These are phyloP conservation scores for Thelonectria blattea DNA, from an alignment of 2,329 filamentous ascomycete genomes.

Conservation along the genomic window DNA sequence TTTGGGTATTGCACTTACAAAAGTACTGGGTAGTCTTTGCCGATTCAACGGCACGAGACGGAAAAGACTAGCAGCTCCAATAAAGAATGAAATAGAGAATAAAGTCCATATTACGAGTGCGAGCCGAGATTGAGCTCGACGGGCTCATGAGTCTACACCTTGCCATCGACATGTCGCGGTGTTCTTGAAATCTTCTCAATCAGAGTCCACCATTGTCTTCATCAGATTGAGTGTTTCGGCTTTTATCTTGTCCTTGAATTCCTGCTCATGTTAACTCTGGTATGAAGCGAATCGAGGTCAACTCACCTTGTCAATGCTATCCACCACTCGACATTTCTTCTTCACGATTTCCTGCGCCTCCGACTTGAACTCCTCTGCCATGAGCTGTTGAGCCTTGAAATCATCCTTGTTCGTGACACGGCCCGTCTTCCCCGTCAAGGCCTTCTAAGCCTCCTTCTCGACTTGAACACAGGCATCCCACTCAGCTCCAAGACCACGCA, in stretches of 20 bases:
- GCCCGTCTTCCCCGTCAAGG: slow-evolving; percentile 11
- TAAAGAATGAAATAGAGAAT: slow-evolving; percentile 34
- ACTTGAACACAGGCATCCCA: slow-evolving; percentile 36
- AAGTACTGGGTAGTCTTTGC: slow-evolving; percentile 22
- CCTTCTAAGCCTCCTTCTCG: slow-evolving; percentile 31
- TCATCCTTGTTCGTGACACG: background rate
- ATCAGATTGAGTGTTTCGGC: slow-evolving; percentile 38
- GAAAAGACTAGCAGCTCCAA: slow-evolving; percentile 20
- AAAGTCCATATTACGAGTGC: slow-evolving; percentile 20
- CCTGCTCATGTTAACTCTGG: slow-evolving; percentile 20
- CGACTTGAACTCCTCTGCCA: slow-evolving; percentile 19
- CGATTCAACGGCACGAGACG: slow-evolving; percentile 9
- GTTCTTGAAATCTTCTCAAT: slow-evolving; percentile 3
- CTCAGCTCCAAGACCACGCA: slow-evolving; percentile 31
- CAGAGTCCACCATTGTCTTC: slow-evolving; percentile 33
- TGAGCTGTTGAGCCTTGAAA: background rate
- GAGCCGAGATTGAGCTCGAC: background rate
- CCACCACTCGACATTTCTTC: slow-evolving; percentile 30
- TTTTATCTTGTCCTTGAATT: slow-evolving; percentile 37
- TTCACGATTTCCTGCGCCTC: slow-evolving; percentile 34
- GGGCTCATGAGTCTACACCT: no score
- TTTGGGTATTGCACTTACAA: slow-evolving; percentile 32
- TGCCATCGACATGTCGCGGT: background rate
- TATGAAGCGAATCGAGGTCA: no score
- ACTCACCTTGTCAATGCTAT: slow-evolving; percentile 40